Conservation (phyloP, 2,329 filamentous ascomycete genomes). For the Penicillium palitans region DNA sequence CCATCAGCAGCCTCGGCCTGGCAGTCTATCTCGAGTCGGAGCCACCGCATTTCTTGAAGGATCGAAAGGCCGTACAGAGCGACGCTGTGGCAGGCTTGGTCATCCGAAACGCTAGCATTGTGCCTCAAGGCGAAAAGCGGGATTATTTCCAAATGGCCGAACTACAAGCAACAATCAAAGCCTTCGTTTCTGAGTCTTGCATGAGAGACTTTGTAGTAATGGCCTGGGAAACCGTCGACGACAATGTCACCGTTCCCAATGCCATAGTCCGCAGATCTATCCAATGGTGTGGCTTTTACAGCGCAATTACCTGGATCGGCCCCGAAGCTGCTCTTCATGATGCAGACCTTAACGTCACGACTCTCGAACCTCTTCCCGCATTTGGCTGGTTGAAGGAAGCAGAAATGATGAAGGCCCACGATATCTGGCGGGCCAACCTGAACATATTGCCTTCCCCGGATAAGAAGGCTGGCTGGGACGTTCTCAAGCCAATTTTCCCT, state of each 20-base stretch:
- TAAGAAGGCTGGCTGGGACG: constrained; percentile 28
- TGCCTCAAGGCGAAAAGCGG: constrained; percentile 43
- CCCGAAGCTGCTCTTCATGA: constrained; percentile 39
- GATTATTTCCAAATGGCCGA: constrained; percentile 48
- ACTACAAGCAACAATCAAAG: constrained; percentile 46
- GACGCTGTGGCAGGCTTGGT: constrained; percentile 41
- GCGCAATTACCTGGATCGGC: constrained; percentile 48
- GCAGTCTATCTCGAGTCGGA: constrained; percentile 46
- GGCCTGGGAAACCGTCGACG: constrained; percentile 49
- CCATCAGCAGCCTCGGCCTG: constrained; percentile 40
- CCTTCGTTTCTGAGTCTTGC: constrained; percentile 49
- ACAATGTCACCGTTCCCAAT: constrained; percentile 41
- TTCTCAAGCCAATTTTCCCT: constrained; percentile 31
- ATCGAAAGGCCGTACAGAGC: constrained; percentile 38
- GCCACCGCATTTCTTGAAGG: constrained; percentile 43
- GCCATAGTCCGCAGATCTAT: constrained; percentile 46
- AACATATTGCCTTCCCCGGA: constrained; percentile 23
- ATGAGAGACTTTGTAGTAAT: constrained; percentile 46
- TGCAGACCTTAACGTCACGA: constrained; percentile 33
- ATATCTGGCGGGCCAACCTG: constrained; percentile 42
- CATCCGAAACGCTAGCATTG: constrained; percentile 45
- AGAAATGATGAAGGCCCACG: constrained; percentile 47
- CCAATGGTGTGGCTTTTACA: constrained; percentile 52
- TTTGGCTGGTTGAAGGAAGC: constrained; percentile 51
- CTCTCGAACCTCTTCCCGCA: constrained; percentile 45